Percentiles rank a stretch among this genome's conserved stretches.
Evolutionary conservation across 2,329 filamentous ascomycete genomes (phyloP).

Genomic region (Alternaria tenuissima): DNA sequence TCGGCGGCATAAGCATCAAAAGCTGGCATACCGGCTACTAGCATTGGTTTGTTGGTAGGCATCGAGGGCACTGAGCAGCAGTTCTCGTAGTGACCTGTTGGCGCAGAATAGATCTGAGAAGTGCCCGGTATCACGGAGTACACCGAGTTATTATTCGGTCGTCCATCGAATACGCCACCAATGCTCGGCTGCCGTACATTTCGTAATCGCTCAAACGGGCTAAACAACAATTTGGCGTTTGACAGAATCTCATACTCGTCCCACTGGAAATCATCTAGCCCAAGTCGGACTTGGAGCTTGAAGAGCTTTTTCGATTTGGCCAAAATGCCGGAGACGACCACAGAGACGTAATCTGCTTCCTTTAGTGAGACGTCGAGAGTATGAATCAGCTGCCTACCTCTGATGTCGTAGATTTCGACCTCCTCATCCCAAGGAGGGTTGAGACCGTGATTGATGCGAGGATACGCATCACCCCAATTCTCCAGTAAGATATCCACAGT

Average conservation of each 20-base stretch:
- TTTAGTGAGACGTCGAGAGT: background rate
- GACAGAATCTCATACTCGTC: constrained; percentile 25
- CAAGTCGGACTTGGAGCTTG: constrained; percentile 41
- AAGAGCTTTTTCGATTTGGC: constrained; percentile 38
- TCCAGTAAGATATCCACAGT: constrained; percentile 44
- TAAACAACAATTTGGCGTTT: constrained; percentile 37
- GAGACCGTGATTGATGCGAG: background rate
- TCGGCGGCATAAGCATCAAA: constrained; percentile 34
- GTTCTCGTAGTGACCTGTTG: constrained; percentile 15
- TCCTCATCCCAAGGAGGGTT: constrained; percentile 41
- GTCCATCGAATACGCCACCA: constrained; percentile 33
- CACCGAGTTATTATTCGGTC: constrained; percentile 27
- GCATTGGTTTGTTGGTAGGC: constrained; percentile 22
- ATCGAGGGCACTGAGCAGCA: constrained; percentile 37
- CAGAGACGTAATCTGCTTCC: constrained; percentile 38
- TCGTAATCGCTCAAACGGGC: constrained; percentile 42
- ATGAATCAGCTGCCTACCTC: constrained; percentile 22
- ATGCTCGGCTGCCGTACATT: constrained; percentile 41
- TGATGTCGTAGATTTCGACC: constrained; percentile 49
- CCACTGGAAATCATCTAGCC: constrained; percentile 39
- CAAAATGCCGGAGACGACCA: constrained; percentile 43
- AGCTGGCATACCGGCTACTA: constrained; percentile 20
- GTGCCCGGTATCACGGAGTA: constrained; percentile 15
- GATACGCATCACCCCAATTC: constrained; percentile 16
- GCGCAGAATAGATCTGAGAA: background rate